Base-by-base conservation (phyloP, 192 early-diverging fungal genomes). In the Coemansia interrupta region DNA sequence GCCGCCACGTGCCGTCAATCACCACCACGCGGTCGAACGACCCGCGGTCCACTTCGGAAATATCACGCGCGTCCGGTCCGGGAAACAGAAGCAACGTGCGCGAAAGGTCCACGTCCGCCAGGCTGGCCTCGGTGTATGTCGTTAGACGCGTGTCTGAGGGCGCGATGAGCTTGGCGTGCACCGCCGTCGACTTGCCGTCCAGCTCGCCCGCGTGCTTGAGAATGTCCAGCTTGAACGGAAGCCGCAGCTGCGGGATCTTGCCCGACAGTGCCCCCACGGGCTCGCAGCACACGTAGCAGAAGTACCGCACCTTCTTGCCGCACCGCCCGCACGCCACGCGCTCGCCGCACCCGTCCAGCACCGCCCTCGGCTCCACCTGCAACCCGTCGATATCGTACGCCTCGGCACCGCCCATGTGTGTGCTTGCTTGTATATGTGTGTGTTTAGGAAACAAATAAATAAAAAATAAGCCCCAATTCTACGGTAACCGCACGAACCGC, bases 1-100 rank as follows among this genome's bases (percentile, higher is more conserved):
- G 93, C 17, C 80, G 74, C 95, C 95, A 98, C 13, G 94, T 98
- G n/a, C 95, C 95, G 66, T 98, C 94, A 44, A 98, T 85, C 9
- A 98, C 94, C 51, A 96, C 69, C 5, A 94, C 59, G 43, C 77
- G 79, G 61, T 92, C 89, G 63, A 93, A 90, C 1, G 81, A 72
- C 2, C 50, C 62, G 13, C 78, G 76, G 32, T 88, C 83, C 51
- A 96, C 82, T 24, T 92, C 79, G 3, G 70, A 63, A 1, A 94
- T 70, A 5, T 86, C 83, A 29, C 84, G 78, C 1, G 92, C 88
- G 38, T 87, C 69, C 17, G 82, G 77, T n/a, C 91, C 87, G n/a
- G 93, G 93, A 70, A 89, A 97, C 19, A 97, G 70, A 41, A 97
- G 68, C 17, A 94, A 68, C 3, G 85, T 79, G 19, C 87, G 76